Evolutionary conservation across 805 yeast genomes (phyloP).

Genomic region (Wickerhamia fluorescens): DNA sequence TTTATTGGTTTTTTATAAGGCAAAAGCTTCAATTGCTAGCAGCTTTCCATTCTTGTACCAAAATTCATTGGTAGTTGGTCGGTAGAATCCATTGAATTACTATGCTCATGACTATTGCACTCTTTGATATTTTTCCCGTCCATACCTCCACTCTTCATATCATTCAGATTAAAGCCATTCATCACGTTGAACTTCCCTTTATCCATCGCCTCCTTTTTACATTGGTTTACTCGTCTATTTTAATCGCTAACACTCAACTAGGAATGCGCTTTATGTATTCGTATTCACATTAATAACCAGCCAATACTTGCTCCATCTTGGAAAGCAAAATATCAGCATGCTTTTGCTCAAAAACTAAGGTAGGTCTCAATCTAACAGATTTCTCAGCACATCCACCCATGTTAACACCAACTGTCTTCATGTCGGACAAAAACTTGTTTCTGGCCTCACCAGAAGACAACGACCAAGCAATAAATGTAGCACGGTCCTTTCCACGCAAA

Average conservation of each 20-base stretch:
- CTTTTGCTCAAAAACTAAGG: constrained; percentile 68
- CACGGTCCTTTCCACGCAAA: constrained; percentile 69
- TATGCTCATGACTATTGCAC: too few relatives aligned
- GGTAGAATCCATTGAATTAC: too few relatives aligned
- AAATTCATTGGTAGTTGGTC: too few relatives aligned
- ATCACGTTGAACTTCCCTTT: too few relatives aligned
- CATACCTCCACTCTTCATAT: too few relatives aligned
- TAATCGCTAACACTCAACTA: too few relatives aligned
- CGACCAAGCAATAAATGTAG: constrained; percentile 82
- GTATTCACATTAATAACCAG: constrained; percentile 15
- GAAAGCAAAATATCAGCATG: constrained; percentile 65
- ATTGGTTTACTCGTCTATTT: not conserved
- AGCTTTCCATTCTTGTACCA: too few relatives aligned
- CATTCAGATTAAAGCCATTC: too few relatives aligned
- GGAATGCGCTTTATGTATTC: constrained; percentile 1
- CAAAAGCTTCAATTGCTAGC: too few relatives aligned
- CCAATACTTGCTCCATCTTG: constrained; percentile 32
- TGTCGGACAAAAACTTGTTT: constrained; percentile 51
- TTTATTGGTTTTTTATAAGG: too few relatives aligned
- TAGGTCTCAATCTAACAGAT: constrained; percentile 77
- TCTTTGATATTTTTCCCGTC: too few relatives aligned
- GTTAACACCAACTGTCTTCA: constrained; percentile 64
- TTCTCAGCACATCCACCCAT: constrained; percentile 81
- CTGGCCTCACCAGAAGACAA: constrained; percentile 47
- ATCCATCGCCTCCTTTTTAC: too few relatives aligned